Evolutionary conservation across 345 rosid species (phyloP), one percentile per base, ranked within the genome.

Genomic region (Pistacia integerrima): DNA sequence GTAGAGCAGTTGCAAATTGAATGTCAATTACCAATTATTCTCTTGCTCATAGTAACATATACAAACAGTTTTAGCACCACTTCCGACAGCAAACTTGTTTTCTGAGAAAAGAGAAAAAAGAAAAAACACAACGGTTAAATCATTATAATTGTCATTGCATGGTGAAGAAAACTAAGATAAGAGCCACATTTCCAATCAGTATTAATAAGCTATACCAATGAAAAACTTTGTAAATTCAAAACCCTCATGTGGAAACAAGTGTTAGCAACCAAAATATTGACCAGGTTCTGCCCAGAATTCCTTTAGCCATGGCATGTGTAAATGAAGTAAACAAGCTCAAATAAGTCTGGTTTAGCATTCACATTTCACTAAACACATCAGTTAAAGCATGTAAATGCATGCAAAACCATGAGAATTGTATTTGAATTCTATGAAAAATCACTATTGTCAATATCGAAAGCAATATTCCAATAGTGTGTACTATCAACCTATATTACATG

Each of bases 11-110:
- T 64, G 68, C 61, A 52, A 68, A 46, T 64, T n/a, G 52, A 57
- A 52, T 22, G 68, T 49, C 49, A 11, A 74, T 74, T 87, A 96
- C 99, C 98, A 93, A 88, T 96, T 96, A 87, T 96, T 96, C 67
- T 96, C 99, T 87, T 89, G 95, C 92, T 96, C 97, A 54, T 93
- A 96, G 85, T 96, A 96, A 93, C 99, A 96, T 78, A 93, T 83
- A 82, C 98, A 96, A 73, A 93, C 94, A 75, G 94, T 96, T 86
- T 96, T 96, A 74, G 99, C 98, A 38, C 99, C 98, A 82, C 98
- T 96, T 74, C 99, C 99, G 77, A 96, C 98, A 78, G 99, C 98
- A 84, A 96, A 93, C 82, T 96, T 92, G 90, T 96, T 96, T 80
- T 90, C 99, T 96, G 86, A 56, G 12, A 75, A 59, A 76, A 30